A percentile compares a stretch with the other conserved stretches of the same genome.
These are phyloP conservation scores for Fusarium beomiforme DNA, from an alignment of 2,329 filamentous ascomycete genomes.

Conservation along the genomic window DNA sequence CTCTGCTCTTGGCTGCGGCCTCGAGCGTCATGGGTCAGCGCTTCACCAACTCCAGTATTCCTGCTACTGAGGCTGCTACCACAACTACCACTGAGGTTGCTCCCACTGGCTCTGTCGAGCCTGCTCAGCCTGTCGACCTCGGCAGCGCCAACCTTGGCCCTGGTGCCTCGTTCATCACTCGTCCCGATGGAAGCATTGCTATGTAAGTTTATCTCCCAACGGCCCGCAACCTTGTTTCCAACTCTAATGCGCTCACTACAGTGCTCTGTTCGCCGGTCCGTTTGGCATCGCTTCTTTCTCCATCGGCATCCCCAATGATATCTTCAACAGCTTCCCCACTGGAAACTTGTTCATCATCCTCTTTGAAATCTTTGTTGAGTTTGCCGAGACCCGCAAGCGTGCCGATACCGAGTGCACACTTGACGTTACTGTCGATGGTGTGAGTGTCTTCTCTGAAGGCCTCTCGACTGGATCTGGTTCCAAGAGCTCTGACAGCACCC, in stretches of 20 bases:
- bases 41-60: slow-evolving; percentile 27
- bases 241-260: not conserved
- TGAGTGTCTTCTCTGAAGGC: not conserved
- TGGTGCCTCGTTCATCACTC: not conserved
- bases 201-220: not conserved
- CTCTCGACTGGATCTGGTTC: not conserved
- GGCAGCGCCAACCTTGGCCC: not conserved
- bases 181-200: not conserved
- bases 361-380: not conserved
- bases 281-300: not conserved
- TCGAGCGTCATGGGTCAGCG: slow-evolving; percentile 24
- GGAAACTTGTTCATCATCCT: slow-evolving; percentile 7
- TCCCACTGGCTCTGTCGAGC: not conserved
- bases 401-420: slow-evolving; percentile 1
- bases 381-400: not conserved
- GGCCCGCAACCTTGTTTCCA: rapidly evolving
- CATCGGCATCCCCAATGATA: not conserved
- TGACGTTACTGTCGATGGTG: not conserved
- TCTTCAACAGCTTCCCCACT: rapidly evolving
- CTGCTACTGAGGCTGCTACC: not conserved
- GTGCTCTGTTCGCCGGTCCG: not conserved
- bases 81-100: not conserved
- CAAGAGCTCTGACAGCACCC: rapidly evolving
- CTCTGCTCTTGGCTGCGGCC: slow-evolving; percentile 23
- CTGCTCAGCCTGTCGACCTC: not conserved